A percentile compares a stretch with the other conserved stretches of the same genome.
These are phyloP conservation scores for Zopfochytrium polystomum DNA, from an alignment of 371 early-diverging fungal species.

Conservation along the genomic window DNA sequence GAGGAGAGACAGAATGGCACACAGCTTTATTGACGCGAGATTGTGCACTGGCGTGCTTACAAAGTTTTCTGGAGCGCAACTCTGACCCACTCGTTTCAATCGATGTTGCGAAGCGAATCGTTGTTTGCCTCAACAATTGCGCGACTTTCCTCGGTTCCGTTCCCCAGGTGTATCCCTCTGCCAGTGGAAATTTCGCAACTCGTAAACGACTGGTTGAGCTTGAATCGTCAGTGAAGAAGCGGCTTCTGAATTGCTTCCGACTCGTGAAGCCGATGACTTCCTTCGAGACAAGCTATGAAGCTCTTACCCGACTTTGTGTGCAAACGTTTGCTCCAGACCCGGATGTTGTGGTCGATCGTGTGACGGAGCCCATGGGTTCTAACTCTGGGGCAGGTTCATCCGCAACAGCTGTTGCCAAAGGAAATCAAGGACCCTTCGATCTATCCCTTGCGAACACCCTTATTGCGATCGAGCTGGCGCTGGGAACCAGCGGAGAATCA, in stretches of 20 bases:
- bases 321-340: slow-evolving; percentile 52
- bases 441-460: background rate
- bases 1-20: slow-evolving; percentile 68
- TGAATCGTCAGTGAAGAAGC: slow-evolving; percentile 39
- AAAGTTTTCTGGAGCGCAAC: slow-evolving; percentile 70
- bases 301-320: slow-evolving; percentile 45
- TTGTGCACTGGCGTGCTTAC: slow-evolving; percentile 68
- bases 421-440: background rate
- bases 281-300: slow-evolving; percentile 62
- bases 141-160: slow-evolving; percentile 64
- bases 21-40: slow-evolving; percentile 65
- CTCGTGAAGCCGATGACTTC: slow-evolving; percentile 62
- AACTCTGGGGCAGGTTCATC: background rate
- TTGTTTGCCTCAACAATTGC: slow-evolving; percentile 74
- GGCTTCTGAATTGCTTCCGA: slow-evolving; percentile 73
- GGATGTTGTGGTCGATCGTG: background rate
- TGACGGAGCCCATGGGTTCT: background rate
- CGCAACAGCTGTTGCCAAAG: background rate
- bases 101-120: slow-evolving; percentile 78
- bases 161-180: slow-evolving; percentile 17
- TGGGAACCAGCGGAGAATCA: background rate
- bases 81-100: slow-evolving; percentile 60
- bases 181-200: background rate
- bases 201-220: slow-evolving; percentile 14
- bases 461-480: background rate